These are phyloP conservation scores for Oemleria cerasiformis DNA, from an alignment of 306 rosid genomes.

Conservation along the genomic window DNA sequence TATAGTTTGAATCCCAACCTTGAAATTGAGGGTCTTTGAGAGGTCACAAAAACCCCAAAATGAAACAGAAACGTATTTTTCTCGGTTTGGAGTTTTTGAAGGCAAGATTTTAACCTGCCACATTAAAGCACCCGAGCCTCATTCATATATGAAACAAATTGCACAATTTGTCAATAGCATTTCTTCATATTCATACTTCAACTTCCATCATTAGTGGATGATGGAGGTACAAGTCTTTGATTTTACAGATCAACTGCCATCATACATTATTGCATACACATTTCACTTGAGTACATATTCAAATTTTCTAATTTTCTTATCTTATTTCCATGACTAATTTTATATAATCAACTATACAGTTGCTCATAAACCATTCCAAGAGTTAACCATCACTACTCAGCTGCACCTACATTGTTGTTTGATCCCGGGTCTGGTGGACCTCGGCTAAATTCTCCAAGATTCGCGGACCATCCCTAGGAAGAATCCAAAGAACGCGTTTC, in stretches of 20 bases:
- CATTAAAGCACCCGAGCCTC: too few species aligned
- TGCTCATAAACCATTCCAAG: constrained; percentile 3
- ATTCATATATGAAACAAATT: too few species aligned
- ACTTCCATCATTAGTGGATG: not conserved
- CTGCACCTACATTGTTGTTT: not conserved
- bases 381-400: not conserved
- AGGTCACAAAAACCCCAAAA: too few species aligned
- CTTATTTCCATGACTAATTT: not conserved
- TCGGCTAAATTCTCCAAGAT: constrained; percentile 1
- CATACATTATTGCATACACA: not conserved
- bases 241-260: not conserved
- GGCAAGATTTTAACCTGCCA: too few species aligned
- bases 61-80: too few species aligned
- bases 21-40: too few species aligned
- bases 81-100: too few species aligned
- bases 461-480: not conserved
- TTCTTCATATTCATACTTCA: not conserved
- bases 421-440: not conserved
- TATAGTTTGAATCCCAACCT: too few species aligned
- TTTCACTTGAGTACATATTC: not conserved
- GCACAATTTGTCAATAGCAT: too few species aligned
- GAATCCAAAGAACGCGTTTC: not conserved
- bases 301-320: not conserved
- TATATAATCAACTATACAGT: not conserved
- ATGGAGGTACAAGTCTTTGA: not conserved